Evolutionary conservation across 768 basidiomycete species (phyloP), one percentile per base, ranked within the genome.

Genomic region (Hemileccinum rubropunctum): DNA sequence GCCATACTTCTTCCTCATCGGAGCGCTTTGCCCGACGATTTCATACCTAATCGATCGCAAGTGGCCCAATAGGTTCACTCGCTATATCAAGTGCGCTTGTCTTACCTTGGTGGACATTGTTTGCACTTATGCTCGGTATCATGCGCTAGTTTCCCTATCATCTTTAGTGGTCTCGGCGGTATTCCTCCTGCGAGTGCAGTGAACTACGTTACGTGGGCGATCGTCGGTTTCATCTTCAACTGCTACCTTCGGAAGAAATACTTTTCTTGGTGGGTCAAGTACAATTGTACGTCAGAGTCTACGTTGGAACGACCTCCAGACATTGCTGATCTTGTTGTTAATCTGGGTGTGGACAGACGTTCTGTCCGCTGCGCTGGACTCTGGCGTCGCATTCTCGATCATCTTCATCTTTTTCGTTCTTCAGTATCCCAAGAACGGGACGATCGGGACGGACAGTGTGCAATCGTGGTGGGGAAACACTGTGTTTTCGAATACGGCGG

Each of bases 1-100:
- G n/a, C 60, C 77, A 3, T 82, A 82, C 64, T 91, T 88, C 72
- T 93, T 93, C 86, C 77, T 90, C 50, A 61, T 86, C 48, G 91
- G 91, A 15, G 77, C 82, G 42, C 10, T 83, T 43, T 75, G 78
- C 45, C 90, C 90, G 0, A 27, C 77, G 48, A 46, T 78, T 41
- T 73, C 77, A 34, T 90, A 77, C 60, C 52, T 82, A 52, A 58
- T 84, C 49, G 70, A 75, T 45, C 67, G 74, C 59, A 78, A 73
- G 59, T 92, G 76, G 72, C 86, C 88, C 18, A 79, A 84, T 50
- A 74, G 76, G 60, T 78, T 74, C 58, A 58, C 82, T 42, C 78
- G 79, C 54, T 83, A 81, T 61, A 61, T 87, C 74, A 86, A 86
- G 79, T 83, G 59, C 53, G 79, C 73, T 10, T 18, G 48, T 18